A percentile compares a stretch with the other conserved stretches of the same genome.
phyloP scores from a whole-genome alignment of 352 stramenopile genomes.

The Phytophthora rubi region DNA sequence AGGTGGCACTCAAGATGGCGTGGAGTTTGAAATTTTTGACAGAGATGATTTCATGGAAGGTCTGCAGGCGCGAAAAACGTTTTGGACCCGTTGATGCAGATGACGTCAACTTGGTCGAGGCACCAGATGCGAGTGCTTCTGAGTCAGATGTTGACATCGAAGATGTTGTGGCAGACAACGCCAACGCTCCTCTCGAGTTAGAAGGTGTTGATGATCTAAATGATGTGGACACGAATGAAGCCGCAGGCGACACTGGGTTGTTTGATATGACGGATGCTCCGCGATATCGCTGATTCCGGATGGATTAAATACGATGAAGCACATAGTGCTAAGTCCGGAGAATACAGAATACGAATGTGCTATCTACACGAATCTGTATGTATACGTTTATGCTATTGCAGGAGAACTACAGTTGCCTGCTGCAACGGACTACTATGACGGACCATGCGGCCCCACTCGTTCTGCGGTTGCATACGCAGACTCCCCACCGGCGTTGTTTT shows the following conservation, averaged over 20 bases:
- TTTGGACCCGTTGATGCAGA: background rate
- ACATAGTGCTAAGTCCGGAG: conserved; percentile 17
- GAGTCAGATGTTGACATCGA: conserved; percentile 12
- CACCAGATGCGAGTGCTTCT: background rate
- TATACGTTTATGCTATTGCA: background rate
- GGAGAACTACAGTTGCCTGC: conserved; percentile 5
- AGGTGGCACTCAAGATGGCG: background rate
- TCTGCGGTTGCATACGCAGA: conserved; percentile 21
- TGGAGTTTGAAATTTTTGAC: conserved; percentile 9
- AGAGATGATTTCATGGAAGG: conserved; percentile 18
- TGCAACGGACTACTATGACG: conserved; percentile 17
- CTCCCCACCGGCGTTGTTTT: conserved; percentile 22
- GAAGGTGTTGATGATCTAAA: conserved; percentile 11
- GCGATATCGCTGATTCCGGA: background rate
- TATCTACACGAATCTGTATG: conserved; percentile 6
- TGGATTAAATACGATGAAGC: conserved; percentile 13
- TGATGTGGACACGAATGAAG: conserved; percentile 1
- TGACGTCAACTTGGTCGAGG: conserved; percentile 6
- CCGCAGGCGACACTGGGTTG: background rate
- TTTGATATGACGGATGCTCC: conserved; percentile 9
- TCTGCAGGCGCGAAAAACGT: background rate
- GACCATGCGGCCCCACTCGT: conserved; percentile 8
- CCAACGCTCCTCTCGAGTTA: background rate
- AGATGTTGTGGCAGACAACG: conserved; percentile 13
- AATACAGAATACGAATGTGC: conserved; percentile 12